These are phyloP conservation scores for Saraca asoca DNA, from an alignment of 331 rosid species.

Conservation along the genomic window DNA sequence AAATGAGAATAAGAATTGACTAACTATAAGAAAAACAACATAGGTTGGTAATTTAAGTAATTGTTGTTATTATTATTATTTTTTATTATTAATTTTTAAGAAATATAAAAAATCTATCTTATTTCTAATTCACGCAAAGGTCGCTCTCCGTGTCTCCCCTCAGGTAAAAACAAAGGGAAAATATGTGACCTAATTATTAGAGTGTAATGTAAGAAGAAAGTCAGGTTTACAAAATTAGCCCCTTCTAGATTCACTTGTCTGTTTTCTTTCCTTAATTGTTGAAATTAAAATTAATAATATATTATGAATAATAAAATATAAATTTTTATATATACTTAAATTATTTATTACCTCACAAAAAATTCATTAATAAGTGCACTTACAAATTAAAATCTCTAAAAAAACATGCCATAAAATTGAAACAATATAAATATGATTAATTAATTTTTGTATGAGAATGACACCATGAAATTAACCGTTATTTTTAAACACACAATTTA, in stretches of 20 bases:
- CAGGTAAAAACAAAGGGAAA: slow-evolving; percentile 34
- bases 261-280: background rate
- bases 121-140: slow-evolving; percentile 45
- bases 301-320: no score
- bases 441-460: no score
- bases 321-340: no score
- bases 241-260: slow-evolving; percentile 14
- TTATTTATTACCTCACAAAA: no score
- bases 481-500: no score
- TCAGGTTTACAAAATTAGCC: slow-evolving; percentile 36
- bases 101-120: slow-evolving; percentile 27
- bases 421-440: no score
- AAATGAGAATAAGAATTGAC: slow-evolving; percentile 22
- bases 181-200: slow-evolving; percentile 39
- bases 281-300: background rate
- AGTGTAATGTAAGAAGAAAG: slow-evolving; percentile 38
- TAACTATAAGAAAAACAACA: background rate
- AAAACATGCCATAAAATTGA: no score
- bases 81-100: background rate
- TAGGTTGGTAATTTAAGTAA: background rate
- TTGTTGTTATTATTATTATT: background rate
- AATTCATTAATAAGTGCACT: no score
- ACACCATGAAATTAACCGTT: no score
- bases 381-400: no score
- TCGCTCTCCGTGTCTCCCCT: slow-evolving; percentile 37